Percentiles rank a stretch among this genome's conserved stretches.
phyloP scores from a whole-genome alignment of 352 stramenopile genomes.

The Globisporangium nunn region DNA sequence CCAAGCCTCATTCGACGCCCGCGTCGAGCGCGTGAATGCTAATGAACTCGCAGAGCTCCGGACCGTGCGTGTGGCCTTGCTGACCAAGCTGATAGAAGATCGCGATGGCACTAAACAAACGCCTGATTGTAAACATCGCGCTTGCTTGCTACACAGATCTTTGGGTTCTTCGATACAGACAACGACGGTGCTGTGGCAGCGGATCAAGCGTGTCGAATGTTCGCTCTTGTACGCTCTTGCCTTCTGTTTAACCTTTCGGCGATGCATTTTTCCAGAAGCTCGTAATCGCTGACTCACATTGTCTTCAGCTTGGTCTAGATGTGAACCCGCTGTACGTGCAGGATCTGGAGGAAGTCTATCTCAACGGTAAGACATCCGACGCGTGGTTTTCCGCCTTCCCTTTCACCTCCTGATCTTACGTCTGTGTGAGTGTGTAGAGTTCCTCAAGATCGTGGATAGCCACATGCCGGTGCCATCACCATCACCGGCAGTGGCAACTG shows the following conservation, averaged over 20 bases:
- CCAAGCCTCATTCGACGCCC: constrained; percentile 55
- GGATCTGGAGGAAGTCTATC: constrained; percentile 57
- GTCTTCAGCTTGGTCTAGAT: constrained; percentile 36
- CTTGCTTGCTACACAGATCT: constrained; percentile 24
- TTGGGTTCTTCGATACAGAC: constrained; percentile 70
- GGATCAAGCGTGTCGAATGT: constrained; percentile 54
- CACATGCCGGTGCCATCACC: constrained; percentile 22
- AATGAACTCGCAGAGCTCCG: constrained; percentile 46
- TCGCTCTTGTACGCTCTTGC: constrained; percentile 31
- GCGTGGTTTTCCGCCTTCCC: no score
- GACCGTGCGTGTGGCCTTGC: constrained; percentile 18
- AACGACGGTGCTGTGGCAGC: constrained; percentile 48
- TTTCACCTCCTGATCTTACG: no score
- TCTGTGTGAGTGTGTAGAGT: constrained; percentile 27
- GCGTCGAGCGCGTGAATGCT: constrained; percentile 39
- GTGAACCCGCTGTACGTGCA: constrained; percentile 42
- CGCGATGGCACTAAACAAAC: not conserved
- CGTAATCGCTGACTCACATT: no score
- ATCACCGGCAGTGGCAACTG: not conserved
- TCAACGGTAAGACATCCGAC: constrained; percentile 26
- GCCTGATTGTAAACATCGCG: constrained; percentile 6
- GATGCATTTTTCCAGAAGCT: no score
- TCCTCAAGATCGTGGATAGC: constrained; percentile 67
- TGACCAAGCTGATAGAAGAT: no score
- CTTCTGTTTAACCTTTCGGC: no score